Conservation (phyloP, 2,329 filamentous ascomycete species). For the Septoria petroselini region DNA sequence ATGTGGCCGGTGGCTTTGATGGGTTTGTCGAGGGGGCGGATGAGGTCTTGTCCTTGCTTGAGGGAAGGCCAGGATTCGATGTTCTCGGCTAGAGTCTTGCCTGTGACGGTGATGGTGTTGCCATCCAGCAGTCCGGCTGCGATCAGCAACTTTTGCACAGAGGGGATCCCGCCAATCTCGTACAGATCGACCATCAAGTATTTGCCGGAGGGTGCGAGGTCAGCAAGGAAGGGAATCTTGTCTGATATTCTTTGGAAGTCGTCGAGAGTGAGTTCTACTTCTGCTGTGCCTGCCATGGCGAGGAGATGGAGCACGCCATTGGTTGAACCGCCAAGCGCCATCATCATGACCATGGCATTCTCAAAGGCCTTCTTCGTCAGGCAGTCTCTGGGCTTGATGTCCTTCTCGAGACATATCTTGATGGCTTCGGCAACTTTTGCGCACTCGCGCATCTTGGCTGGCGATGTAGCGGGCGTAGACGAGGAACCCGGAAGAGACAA, state of each 20-base stretch:
- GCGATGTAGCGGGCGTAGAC: slow-evolving; percentile 74
- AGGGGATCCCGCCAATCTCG: slow-evolving; percentile 78
- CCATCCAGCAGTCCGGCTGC: slow-evolving; percentile 74
- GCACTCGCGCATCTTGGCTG: slow-evolving; percentile 83
- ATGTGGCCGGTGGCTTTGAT: slow-evolving; percentile 86
- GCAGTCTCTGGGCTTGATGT: slow-evolving; percentile 77
- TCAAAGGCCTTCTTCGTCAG: slow-evolving; percentile 78
- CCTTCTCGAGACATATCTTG: slow-evolving; percentile 71
- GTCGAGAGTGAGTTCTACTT: slow-evolving; percentile 71
- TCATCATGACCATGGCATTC: slow-evolving; percentile 85
- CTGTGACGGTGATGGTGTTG: slow-evolving; percentile 74
- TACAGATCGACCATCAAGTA: slow-evolving; percentile 89
- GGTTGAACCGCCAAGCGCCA: slow-evolving; percentile 86
- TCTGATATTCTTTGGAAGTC: slow-evolving; percentile 79
- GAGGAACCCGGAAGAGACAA: slow-evolving; percentile 78
- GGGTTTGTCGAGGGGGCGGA: slow-evolving; percentile 74
- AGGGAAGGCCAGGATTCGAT: slow-evolving; percentile 73
- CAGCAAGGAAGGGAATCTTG: slow-evolving; percentile 80
- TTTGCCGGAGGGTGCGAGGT: slow-evolving; percentile 77
- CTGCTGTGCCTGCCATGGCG: slow-evolving; percentile 84
- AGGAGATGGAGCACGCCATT: slow-evolving; percentile 87
- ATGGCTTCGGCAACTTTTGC: slow-evolving; percentile 77
- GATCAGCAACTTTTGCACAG: slow-evolving; percentile 81
- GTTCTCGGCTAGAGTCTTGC: slow-evolving; percentile 79
- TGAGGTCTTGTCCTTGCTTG: slow-evolving; percentile 73